Conservation (phyloP, 2,329 filamentous ascomycete genomes). For the Nemania sp. region DNA sequence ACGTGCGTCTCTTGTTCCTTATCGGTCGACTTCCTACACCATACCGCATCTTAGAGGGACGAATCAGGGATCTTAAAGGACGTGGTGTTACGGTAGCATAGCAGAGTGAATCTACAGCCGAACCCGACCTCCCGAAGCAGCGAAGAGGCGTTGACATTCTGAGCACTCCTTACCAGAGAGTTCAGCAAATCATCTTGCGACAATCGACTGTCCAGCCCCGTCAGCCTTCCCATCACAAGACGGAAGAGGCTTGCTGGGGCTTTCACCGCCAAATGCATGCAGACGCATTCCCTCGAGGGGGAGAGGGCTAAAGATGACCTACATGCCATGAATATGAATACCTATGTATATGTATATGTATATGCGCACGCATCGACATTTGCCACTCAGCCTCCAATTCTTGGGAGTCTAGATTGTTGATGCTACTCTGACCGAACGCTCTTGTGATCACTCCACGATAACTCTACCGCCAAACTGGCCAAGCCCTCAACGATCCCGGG, state of each 20-base stretch:
- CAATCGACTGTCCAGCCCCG: slow-evolving; percentile 6
- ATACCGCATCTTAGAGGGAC: slow-evolving; percentile 14
- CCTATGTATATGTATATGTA: not conserved
- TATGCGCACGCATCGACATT: slow-evolving; percentile 2
- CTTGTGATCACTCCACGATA: not conserved
- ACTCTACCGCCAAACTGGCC: not conserved
- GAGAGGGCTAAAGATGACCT: slow-evolving; percentile 13
- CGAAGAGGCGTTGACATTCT: slow-evolving; percentile 25
- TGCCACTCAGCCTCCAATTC: slow-evolving; percentile 27
- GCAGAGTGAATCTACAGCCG: slow-evolving; percentile 13
- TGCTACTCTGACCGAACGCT: slow-evolving; percentile 28
- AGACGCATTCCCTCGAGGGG: not conserved
- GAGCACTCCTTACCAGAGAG: not conserved
- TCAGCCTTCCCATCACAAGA: slow-evolving; percentile 28
- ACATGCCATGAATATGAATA: not conserved
- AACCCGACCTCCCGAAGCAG: not conserved
- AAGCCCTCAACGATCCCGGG: not conserved
- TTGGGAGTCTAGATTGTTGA: not conserved
- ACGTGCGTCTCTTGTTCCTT: slow-evolving; percentile 13
- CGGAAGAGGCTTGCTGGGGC: not conserved
- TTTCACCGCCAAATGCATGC: slow-evolving; percentile 33
- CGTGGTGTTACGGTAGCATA: slow-evolving; percentile 16
- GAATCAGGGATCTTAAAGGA: not conserved
- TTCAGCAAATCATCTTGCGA: slow-evolving; percentile 23
- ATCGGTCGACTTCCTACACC: slow-evolving; percentile 14